Base-by-base conservation (phyloP, 345 rosid species). In the Hibiscus syriacus region DNA sequence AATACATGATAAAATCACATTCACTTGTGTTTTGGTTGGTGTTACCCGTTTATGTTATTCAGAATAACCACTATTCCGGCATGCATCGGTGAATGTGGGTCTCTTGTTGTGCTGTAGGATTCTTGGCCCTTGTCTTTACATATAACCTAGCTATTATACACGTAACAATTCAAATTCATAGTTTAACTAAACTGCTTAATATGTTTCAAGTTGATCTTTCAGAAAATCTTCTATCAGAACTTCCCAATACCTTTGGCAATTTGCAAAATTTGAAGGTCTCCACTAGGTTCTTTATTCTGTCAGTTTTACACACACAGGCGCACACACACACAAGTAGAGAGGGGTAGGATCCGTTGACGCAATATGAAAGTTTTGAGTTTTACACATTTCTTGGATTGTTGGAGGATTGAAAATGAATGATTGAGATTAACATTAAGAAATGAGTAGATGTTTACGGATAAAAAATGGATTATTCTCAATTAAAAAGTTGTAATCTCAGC, bases 121-220 rank as follows among this genome's bases (percentile, higher is more conserved):
- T 62, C 38, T 29, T 41, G 52, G 23, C 60, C 16, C 50, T 66
- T 54, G 17, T 39, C 11, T 38, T 36, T 20, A 8, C 20, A 13
- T 62, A 6, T 13, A 13, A 63, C 43, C 53, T 25, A 61, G 49
- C 49, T 22, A 43, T 45, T 3, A 3, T 16, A 41, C 26, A 50
- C 26, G 19, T 4, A 41, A 23, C 12, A 43, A 43, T 20, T 39
- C 13, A 32, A 2, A 14, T 29, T 11, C 10, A n/a, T 27, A 27
- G 72, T 48, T 50, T 71, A 48, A 32, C 20, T 63, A 9, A 57
- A 53, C 60, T 23, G 66, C 56, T 70, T 66, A 43, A 23, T 26
- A 17, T 62, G 36, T 20, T 79, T 73, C 87, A 92, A 96, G 88
- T 90, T 76, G 90, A 93, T 78, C 90, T 93, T 76, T 90, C 98